phyloP scores from a whole-genome alignment of 1,284 basidiomycete genomes.

The Boletus mariae region DNA sequence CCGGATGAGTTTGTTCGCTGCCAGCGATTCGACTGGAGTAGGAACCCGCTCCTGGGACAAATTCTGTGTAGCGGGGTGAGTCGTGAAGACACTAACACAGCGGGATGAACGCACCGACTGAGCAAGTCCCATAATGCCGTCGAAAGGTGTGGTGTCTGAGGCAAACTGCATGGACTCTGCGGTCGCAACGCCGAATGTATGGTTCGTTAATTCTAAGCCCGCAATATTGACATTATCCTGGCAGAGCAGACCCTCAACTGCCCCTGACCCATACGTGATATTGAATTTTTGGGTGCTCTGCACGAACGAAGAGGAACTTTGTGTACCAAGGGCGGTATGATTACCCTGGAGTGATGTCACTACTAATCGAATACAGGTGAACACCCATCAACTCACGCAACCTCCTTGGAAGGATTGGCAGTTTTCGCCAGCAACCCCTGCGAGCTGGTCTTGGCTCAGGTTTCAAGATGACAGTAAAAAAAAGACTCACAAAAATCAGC shows the following conservation, averaged over 20 bases:
- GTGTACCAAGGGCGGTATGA: slow-evolving; percentile 65
- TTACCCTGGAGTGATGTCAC: slow-evolving; percentile 43
- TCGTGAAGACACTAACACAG: not conserved
- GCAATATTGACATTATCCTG: slow-evolving; percentile 69
- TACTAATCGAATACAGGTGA: not conserved
- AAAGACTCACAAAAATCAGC: slow-evolving; percentile 65
- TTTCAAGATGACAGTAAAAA: not conserved
- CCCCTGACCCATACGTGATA: slow-evolving; percentile 77
- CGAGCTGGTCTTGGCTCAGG: not conserved
- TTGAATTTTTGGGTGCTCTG: slow-evolving; percentile 55
- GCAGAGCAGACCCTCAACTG: slow-evolving; percentile 63
- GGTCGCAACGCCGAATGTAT: slow-evolving; percentile 72
- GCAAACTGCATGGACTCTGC: slow-evolving; percentile 66
- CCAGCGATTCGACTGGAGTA: slow-evolving; percentile 77
- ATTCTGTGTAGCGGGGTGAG: slow-evolving; percentile 34
- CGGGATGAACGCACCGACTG: slow-evolving; percentile 49
- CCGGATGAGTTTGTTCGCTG: slow-evolving; percentile 54
- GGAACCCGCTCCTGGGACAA: slow-evolving; percentile 63
- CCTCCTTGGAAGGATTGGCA: slow-evolving; percentile 25
- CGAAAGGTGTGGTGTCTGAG: slow-evolving; percentile 53
- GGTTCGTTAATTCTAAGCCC: slow-evolving; percentile 56
- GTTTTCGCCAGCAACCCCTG: slow-evolving; percentile 31
- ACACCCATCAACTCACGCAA: slow-evolving; percentile 22
- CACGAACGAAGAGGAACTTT: slow-evolving; percentile 64
- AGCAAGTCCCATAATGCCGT: slow-evolving; percentile 84